phyloP scores from a whole-genome alignment of 306 rosid species.

The Vigna trinervia region DNA sequence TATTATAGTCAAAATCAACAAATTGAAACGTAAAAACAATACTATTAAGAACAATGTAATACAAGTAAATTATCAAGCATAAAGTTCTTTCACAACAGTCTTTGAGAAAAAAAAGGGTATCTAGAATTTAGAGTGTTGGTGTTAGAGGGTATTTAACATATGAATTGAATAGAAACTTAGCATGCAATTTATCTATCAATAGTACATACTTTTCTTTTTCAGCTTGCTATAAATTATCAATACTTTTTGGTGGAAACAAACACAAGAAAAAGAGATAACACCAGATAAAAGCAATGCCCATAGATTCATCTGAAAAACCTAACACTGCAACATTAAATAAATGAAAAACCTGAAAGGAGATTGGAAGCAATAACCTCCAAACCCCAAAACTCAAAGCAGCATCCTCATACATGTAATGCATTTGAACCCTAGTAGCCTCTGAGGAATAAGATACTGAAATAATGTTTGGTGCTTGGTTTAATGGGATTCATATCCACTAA shows the following conservation, averaged over 20 bases:
- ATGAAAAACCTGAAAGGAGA: background rate
- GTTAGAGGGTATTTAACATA: background rate
- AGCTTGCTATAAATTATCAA: background rate
- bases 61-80: too few species aligned
- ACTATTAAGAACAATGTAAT: too few species aligned
- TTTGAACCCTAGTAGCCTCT: background rate
- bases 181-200: too few species aligned
- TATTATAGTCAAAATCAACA: too few species aligned
- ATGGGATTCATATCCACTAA: background rate
- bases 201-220: too few species aligned
- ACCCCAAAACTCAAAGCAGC: background rate
- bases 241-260: background rate
- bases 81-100: too few species aligned
- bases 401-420: background rate
- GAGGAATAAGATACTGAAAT: background rate
- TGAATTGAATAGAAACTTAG: too few species aligned
- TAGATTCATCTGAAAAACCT: background rate
- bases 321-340: background rate
- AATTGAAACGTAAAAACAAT: too few species aligned
- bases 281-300: constrained; percentile 2
- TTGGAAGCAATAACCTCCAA: background rate
- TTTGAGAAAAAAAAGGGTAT: background rate
- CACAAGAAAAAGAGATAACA: background rate
- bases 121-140: background rate
- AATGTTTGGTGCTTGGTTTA: background rate